Evolutionary conservation across 75 land plant genomes (phyloP).

Genomic region (Larix kaempferi): DNA sequence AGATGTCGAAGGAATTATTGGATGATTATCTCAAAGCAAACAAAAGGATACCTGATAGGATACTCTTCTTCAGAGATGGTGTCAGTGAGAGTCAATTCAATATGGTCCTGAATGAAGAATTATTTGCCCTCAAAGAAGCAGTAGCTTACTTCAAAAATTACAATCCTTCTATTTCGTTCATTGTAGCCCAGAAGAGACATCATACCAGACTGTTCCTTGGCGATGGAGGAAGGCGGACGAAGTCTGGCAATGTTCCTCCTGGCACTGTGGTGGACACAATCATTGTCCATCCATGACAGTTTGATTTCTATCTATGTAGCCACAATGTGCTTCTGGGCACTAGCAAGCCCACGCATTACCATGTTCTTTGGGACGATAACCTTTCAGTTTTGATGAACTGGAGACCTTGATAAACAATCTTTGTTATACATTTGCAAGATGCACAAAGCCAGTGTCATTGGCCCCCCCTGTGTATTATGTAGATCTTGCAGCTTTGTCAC

Average conservation of each 20-base stretch:
- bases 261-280: conserved; percentile 58
- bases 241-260: conserved; percentile 37
- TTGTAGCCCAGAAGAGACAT: conserved; percentile 57
- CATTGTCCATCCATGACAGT: conserved; percentile 49
- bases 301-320: conserved; percentile 58
- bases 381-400: conserved; percentile 39
- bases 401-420: conserved; percentile 43
- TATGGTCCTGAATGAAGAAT: conserved; percentile 46
- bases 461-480: conserved; percentile 78
- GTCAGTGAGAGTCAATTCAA: conserved; percentile 61
- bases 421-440: conserved; percentile 61
- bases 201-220: conserved; percentile 58
- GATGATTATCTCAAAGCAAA: conserved; percentile 20
- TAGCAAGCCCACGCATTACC: conserved; percentile 60
- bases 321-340: conserved; percentile 56
- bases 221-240: neutral
- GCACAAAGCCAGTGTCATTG: conserved; percentile 61
- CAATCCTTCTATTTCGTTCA: conserved; percentile 36
- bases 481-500: conserved; percentile 62
- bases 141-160: conserved; percentile 4
- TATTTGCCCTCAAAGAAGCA: conserved; percentile 26
- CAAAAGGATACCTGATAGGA: conserved; percentile 26
- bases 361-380: conserved; percentile 53
- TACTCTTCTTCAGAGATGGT: conserved; percentile 57
- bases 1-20: conserved; percentile 46